Conservation (phyloP, 139 green algal genomes). For the Chlorella sp. region DNA sequence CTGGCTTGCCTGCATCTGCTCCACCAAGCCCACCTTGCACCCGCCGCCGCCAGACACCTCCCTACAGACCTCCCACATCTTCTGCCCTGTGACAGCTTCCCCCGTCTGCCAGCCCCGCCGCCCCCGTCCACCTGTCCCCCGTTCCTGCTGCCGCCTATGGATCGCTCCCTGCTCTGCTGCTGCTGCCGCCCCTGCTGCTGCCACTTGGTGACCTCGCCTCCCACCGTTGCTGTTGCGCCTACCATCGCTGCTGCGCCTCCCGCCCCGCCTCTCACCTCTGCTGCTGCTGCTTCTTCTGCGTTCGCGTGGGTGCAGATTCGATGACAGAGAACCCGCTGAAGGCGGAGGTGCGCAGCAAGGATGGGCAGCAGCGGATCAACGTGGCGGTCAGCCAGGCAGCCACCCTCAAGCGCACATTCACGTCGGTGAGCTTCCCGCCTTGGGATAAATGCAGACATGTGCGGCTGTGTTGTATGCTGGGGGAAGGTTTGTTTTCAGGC, state of each 20-base stretch:
- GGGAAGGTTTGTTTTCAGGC: background rate
- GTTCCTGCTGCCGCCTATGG: too few relatives aligned
- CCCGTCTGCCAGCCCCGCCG: too few relatives aligned
- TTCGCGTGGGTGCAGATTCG: constrained; percentile 18
- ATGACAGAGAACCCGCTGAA: constrained; percentile 36
- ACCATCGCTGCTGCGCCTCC: background rate
- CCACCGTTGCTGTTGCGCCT: background rate
- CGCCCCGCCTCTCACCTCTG: background rate
- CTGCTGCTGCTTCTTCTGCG: background rate
- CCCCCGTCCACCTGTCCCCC: too few relatives aligned
- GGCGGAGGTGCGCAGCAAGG: constrained; percentile 27
- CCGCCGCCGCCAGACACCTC: background rate
- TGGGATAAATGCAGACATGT: background rate
- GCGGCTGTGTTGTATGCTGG: too few relatives aligned
- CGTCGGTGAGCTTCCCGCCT: background rate
- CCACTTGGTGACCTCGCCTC: background rate
- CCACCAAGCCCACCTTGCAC: too few relatives aligned
- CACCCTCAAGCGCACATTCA: constrained; percentile 26
- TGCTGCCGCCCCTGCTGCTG: too few relatives aligned
- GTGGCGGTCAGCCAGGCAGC: constrained; percentile 40
- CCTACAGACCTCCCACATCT: background rate
- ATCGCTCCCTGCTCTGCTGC: too few relatives aligned
- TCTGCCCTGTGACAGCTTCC: too few relatives aligned
- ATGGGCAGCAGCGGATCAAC: constrained; percentile 30
- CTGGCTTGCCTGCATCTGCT: too few relatives aligned